Conservation (phyloP, 805 yeast species). For the Henningerozyma blattae region DNA sequence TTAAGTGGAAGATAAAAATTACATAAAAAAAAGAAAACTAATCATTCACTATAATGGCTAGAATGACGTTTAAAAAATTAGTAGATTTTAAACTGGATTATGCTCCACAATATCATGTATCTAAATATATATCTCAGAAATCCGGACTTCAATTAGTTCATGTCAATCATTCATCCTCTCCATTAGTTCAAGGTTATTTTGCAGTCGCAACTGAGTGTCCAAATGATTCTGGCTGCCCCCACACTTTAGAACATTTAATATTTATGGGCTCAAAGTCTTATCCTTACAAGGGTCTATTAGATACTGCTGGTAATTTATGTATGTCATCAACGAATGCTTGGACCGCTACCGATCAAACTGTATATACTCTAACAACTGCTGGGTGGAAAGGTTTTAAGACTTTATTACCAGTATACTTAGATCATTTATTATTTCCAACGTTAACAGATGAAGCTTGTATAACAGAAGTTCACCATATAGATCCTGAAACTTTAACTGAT, state of each 20-base stretch:
- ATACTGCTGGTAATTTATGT: constrained; percentile 71
- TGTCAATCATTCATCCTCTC: constrained; percentile 62
- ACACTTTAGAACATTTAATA: constrained; percentile 85
- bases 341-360: constrained; percentile 95
- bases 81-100: constrained; percentile 55
- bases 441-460: constrained; percentile 80
- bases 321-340: constrained; percentile 89
- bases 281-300: constrained; percentile 87
- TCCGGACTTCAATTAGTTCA: constrained; percentile 78
- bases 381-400: constrained; percentile 92
- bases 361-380: constrained; percentile 80
- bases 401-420: constrained; percentile 78
- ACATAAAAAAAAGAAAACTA: too few species aligned
- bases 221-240: constrained; percentile 88
- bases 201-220: constrained; percentile 90
- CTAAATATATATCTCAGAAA: constrained; percentile 66
- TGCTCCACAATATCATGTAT: constrained; percentile 51
- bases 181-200: constrained; percentile 85
- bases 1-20: too few species aligned
- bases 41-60: too few species aligned
- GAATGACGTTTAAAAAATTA: constrained; percentile 30
- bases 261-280: constrained; percentile 87
- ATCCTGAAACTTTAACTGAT: constrained; percentile 70
- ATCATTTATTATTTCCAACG: constrained; percentile 76
- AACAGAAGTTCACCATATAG: constrained; percentile 92